phyloP scores from a whole-genome alignment of 2,329 filamentous ascomycete species.

The Aurifilum marmelostoma region DNA sequence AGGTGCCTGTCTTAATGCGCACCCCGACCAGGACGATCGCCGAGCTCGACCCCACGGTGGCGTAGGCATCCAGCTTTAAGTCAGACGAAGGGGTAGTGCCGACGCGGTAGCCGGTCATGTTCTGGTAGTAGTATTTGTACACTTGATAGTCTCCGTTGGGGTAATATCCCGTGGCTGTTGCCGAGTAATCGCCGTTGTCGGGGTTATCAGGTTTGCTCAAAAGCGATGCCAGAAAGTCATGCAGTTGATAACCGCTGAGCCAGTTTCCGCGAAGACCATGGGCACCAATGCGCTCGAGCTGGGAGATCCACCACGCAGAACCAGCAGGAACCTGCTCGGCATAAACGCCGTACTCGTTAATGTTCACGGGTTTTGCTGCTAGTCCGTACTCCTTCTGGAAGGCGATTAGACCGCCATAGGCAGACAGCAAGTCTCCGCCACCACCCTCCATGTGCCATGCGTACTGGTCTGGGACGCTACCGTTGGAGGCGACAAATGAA shows the following conservation, averaged over 20 bases:
- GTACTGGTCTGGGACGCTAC: conserved; percentile 47
- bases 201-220: conserved; percentile 36
- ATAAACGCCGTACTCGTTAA: conserved; percentile 52
- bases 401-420: conserved; percentile 34
- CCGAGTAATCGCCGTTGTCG: conserved; percentile 19
- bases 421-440: conserved; percentile 36
- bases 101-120: conserved; percentile 47
- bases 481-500: conserved; percentile 39
- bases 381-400: conserved; percentile 38
- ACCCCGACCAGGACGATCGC: conserved; percentile 43
- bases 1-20: conserved; percentile 38
- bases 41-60: conserved; percentile 37
- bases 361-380: conserved; percentile 43
- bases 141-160: conserved; percentile 45
- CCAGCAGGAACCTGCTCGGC: conserved; percentile 46
- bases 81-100: conserved; percentile 42
- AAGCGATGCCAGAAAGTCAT: conserved; percentile 49
- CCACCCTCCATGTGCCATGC: conserved; percentile 46
- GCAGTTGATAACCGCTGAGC: conserved; percentile 44
- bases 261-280: conserved; percentile 51
- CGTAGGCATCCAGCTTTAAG: conserved; percentile 43
- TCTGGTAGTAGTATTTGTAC: conserved; percentile 50
- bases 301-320: conserved; percentile 50
- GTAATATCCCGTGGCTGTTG: conserved; percentile 27
- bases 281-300: conserved; percentile 49